Evolutionary conservation across 164 flowering plant species (phyloP).

Genomic region (Dillenia suffruticosa): DNA sequence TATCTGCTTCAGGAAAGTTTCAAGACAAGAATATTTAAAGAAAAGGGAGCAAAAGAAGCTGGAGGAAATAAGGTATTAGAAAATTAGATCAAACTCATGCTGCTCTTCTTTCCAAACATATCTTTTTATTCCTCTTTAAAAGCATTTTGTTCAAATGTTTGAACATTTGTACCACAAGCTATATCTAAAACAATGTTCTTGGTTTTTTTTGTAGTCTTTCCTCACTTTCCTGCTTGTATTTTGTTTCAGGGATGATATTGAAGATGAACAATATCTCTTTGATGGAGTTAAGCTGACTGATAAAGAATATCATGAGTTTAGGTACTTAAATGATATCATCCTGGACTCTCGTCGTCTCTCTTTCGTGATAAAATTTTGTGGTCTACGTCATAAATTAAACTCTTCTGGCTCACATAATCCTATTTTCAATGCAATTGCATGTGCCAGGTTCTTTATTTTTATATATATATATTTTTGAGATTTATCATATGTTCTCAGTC

Average conservation of each 20-base stretch:
- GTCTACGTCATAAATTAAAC: no score
- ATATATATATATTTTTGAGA: no score
- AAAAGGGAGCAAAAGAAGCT: conserved; percentile 95
- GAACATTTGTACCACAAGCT: not conserved
- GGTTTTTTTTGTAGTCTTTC: not conserved
- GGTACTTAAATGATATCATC: conserved; percentile 33
- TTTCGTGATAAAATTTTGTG: no score
- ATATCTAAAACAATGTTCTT: not conserved
- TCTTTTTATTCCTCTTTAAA: not conserved
- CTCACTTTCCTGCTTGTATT: not conserved
- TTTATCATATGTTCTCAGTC: no score
- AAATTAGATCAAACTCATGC: not conserved
- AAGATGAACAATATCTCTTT: conserved; percentile 91
- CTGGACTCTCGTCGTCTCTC: no score
- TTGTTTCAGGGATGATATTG: conserved; percentile 79
- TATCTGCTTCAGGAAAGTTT: conserved; percentile 57
- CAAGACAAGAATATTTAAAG: conserved; percentile 90
- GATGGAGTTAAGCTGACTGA: conserved; percentile 78
- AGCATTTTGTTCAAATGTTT: not conserved
- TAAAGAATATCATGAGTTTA: conserved; percentile 61
- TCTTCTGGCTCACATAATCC: no score
- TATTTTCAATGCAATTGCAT: no score
- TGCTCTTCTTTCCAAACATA: not conserved
- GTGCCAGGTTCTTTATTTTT: no score
- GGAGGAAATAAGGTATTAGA: conserved; percentile 71